Base-by-base conservation (phyloP, 148 eudicot species). In the Camellia lanceoleosa region DNA sequence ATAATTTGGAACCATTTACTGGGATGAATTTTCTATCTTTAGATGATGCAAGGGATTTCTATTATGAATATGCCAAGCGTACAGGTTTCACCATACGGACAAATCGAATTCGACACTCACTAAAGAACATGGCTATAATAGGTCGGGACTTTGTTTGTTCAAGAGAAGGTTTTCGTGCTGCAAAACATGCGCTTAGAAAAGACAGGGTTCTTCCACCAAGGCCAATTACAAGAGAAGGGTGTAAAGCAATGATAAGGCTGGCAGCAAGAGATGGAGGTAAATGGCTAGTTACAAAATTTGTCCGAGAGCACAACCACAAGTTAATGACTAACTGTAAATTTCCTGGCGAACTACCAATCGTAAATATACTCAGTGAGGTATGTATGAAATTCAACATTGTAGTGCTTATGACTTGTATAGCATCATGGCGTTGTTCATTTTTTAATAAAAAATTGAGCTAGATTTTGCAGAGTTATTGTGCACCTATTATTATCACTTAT, bases 201-300 rank as follows among this genome's bases (percentile, higher is more conserved):
- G 75, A 71, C 59, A 52, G 43, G 59, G 15, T 51, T 51, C 75
- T 71, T 51, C 59, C 75, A 12, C 75, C 60, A 19, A 71, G 59
- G 60, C 75, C 60, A 52, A 71, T 71, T 51, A 71, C 75, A 71
- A 52, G 75, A 71, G 75, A 71, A 71, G 75, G 75, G 16, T 71
- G 75, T 60, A 71, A 71, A 52, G 59, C 75, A 0, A 71, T 71
- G 75, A 71, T 52, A 46, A 51, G 75, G 75, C 18, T 71, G 42
- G 75, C 73, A 8, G 56, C 42, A 19, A 71, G 30, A 23, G 75
- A 51, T 20, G 75, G 13, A 71, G 59, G 75, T 51, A 20, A 23
- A 51, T 71, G 60, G 59, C 13, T 20, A 51, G 59, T 20, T 60
- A 71, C 74, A 55, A 71, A 71, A 52, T 71, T 71, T 20, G 59